A percentile compares a stretch with the other conserved stretches of the same genome.
phyloP scores from a whole-genome alignment of 164 flowering plant species.

The Aristolochia contorta region DNA sequence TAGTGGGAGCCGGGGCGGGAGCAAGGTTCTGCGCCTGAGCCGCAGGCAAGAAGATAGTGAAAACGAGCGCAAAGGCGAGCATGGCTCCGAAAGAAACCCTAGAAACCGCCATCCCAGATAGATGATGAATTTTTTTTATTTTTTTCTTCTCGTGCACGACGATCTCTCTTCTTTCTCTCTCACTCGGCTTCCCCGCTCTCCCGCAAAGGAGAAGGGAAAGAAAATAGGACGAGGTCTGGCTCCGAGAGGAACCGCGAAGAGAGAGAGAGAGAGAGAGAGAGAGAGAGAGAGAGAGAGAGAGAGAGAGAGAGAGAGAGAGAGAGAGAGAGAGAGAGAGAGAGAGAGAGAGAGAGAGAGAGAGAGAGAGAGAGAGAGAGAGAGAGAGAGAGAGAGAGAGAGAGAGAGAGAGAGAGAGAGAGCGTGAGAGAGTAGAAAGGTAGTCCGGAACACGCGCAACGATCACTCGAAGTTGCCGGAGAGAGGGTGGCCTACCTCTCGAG shows the following conservation, averaged over 20 bases:
- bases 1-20: slow-evolving; percentile 47
- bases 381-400: too few relatives aligned
- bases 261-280: too few relatives aligned
- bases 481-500: too few relatives aligned
- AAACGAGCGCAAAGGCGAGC: slow-evolving; percentile 19
- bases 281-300: too few relatives aligned
- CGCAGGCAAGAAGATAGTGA: slow-evolving; percentile 17
- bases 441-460: background rate
- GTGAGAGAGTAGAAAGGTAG: background rate
- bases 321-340: too few relatives aligned
- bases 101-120: slow-evolving; percentile 20
- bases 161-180: background rate
- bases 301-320: too few relatives aligned
- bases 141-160: background rate
- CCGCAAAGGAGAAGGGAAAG: background rate
- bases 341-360: too few relatives aligned
- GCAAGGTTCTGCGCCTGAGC: slow-evolving; percentile 27
- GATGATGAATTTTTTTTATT: too few relatives aligned
- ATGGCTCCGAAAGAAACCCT: slow-evolving; percentile 19
- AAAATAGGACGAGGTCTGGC: background rate
- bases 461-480: background rate
- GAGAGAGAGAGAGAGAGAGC: too few relatives aligned
- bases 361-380: too few relatives aligned
- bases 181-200: background rate
- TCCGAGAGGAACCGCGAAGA: background rate